These are phyloP conservation scores for Scutellaria galericulata DNA, from an alignment of 257 asterid genomes.

Conservation along the genomic window DNA sequence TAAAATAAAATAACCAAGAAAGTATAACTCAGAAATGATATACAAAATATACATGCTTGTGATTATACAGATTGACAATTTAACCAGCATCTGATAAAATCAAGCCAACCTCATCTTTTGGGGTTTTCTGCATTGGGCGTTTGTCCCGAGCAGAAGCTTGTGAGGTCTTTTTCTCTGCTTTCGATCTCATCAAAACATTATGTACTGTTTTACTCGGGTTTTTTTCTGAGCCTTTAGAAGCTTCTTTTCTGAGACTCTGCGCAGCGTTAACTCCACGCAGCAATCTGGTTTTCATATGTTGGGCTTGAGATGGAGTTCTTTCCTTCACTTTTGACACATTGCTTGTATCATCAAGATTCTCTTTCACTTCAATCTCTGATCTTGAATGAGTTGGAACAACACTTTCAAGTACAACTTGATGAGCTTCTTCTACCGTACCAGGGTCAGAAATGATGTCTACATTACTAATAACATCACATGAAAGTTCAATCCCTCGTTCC, in stretches of 20 bases:
- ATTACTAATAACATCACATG: constrained; percentile 8
- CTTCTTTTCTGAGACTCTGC: constrained; percentile 42
- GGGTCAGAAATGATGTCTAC: constrained; percentile 31
- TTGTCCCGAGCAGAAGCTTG: constrained; percentile 33
- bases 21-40: neutral
- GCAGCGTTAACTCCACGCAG: constrained; percentile 37
- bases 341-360: constrained; percentile 32
- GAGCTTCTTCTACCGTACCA: constrained; percentile 33
- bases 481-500: constrained; percentile 27
- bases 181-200: constrained; percentile 36
- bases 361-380: constrained; percentile 34
- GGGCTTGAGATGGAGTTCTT: constrained; percentile 39
- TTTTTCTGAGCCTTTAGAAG: constrained; percentile 36
- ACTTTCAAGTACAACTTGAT: constrained; percentile 32
- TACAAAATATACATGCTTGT: neutral
- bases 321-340: constrained; percentile 44
- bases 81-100: neutral
- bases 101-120: constrained; percentile 52
- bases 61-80: neutral
- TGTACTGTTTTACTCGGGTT: constrained; percentile 43
- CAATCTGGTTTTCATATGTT: constrained; percentile 39
- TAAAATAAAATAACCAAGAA: neutral
- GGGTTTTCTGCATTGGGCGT: constrained; percentile 35
- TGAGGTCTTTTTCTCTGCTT: constrained; percentile 41
- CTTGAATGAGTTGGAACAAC: constrained; percentile 9